Evolutionary conservation across 2,329 filamentous ascomycete genomes (phyloP).

Genomic region (Immersiporthe knoxdaviesiana): DNA sequence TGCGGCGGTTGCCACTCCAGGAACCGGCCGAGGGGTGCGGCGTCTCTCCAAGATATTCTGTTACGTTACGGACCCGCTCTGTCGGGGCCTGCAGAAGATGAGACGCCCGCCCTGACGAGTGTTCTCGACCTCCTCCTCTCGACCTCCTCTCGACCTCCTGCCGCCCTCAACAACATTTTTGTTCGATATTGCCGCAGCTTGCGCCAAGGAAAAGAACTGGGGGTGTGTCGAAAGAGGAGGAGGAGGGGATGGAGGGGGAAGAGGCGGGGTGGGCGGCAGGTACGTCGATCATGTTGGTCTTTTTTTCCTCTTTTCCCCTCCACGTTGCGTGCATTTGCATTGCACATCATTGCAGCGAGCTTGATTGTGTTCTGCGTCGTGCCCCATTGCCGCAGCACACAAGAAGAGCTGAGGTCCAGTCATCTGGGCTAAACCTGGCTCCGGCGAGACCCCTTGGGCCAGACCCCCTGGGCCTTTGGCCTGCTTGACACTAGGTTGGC

Average conservation of each 20-base stretch:
- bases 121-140: too few species aligned
- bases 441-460: background rate
- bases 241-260: background rate
- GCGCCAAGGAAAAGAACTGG: conserved; percentile 7
- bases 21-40: conserved; percentile 2
- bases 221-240: background rate
- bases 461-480: too few species aligned
- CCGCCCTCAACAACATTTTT: background rate
- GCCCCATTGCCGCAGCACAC: background rate
- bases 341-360: conserved; percentile 12
- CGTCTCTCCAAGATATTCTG: conserved; percentile 4
- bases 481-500: too few species aligned
- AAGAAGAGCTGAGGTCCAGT: conserved; percentile 4
- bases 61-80: conserved; percentile 29
- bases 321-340: conserved; percentile 14
- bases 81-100: conserved; percentile 10
- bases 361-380: conserved; percentile 8
- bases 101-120: background rate
- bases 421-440: background rate
- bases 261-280: background rate
- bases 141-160: too few species aligned
- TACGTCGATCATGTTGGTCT: background rate
- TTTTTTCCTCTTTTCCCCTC: too few species aligned
- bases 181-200: conserved; percentile 8
- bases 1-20: background rate